Evolutionary conservation across 1,139 yeast species (phyloP).

Genomic region (Yamadazyma pseudoaaseri): DNA sequence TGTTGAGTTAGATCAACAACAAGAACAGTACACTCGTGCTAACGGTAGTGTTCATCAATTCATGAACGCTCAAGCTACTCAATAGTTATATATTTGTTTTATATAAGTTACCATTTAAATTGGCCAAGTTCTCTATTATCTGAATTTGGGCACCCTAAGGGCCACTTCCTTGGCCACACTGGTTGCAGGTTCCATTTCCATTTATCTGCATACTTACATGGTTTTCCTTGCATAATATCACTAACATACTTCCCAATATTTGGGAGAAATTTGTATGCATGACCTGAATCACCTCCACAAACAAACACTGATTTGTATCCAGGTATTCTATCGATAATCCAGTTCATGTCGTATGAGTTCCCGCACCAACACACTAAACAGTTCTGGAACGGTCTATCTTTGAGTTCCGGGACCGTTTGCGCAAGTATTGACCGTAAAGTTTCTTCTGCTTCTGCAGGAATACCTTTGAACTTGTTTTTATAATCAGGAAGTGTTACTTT

Average conservation of each 20-base stretch:
- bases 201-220: too few relatives aligned
- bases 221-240: slow-evolving; percentile 23
- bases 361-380: slow-evolving; percentile 35
- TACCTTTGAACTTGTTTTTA: slow-evolving; percentile 28
- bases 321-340: slow-evolving; percentile 40
- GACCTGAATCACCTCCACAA: slow-evolving; percentile 48
- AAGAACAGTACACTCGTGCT: slow-evolving; percentile 4
- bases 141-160: too few relatives aligned
- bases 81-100: too few relatives aligned
- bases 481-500: slow-evolving; percentile 24
- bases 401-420: slow-evolving; percentile 11
- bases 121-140: too few relatives aligned
- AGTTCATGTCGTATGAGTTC: slow-evolving; percentile 41
- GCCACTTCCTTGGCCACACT: too few relatives aligned
- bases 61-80: too few relatives aligned
- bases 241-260: slow-evolving; percentile 32
- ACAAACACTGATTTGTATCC: slow-evolving; percentile 31
- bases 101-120: too few relatives aligned
- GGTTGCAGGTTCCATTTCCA: too few relatives aligned
- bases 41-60: slow-evolving; percentile 10
- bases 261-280: slow-evolving; percentile 35
- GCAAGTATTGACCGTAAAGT: slow-evolving; percentile 28
- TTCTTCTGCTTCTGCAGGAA: slow-evolving; percentile 25
- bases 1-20: not conserved
- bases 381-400: slow-evolving; percentile 14